Evolutionary conservation across 768 basidiomycete species (phyloP).

Genomic region (Boletellus ananas): DNA sequence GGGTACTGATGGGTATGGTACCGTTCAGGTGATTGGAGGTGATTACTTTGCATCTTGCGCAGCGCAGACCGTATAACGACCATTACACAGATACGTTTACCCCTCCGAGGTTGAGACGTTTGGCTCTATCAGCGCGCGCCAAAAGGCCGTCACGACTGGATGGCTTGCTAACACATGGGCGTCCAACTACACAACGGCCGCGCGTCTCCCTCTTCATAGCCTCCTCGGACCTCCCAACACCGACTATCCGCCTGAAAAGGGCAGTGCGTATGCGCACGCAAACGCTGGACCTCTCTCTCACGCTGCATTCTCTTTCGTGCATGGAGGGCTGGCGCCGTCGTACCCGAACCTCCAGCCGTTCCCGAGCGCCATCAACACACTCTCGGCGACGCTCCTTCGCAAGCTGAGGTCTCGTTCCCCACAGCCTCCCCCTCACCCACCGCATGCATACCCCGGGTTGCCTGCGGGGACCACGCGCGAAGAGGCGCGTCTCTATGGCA

Average conservation of each 20-base stretch:
- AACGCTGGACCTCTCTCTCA: constrained; percentile 56
- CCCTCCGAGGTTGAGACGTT: constrained; percentile 80
- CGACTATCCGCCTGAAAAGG: constrained; percentile 44
- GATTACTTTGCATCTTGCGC: constrained; percentile 13
- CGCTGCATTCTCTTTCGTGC: constrained; percentile 86
- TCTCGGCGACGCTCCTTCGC: constrained; percentile 64
- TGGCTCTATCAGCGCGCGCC: constrained; percentile 65
- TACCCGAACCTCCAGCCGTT: constrained; percentile 78
- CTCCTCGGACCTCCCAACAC: constrained; percentile 66
- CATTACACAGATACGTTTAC: constrained; percentile 68
- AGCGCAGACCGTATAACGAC: constrained; percentile 5
- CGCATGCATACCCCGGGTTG: constrained; percentile 66
- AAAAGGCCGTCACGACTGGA: constrained; percentile 71
- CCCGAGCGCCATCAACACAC: constrained; percentile 74
- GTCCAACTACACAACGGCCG: constrained; percentile 75
- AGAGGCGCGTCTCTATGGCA: constrained; percentile 68
- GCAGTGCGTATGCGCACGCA: constrained; percentile 30
- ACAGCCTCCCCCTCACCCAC: constrained; percentile 76
- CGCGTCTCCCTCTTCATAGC: constrained; percentile 77
- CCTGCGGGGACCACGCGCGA: constrained; percentile 61
- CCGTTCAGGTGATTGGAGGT: constrained; percentile 78
- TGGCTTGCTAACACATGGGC: constrained; percentile 82
- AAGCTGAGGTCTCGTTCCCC: constrained; percentile 66
- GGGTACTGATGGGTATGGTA: constrained; percentile 2
- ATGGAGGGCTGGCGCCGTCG: constrained; percentile 82